A percentile compares a stretch with the other conserved stretches of the same genome.
These are phyloP conservation scores for Coelastrella sp. DNA, from an alignment of 139 green algal genomes.

Conservation along the genomic window DNA sequence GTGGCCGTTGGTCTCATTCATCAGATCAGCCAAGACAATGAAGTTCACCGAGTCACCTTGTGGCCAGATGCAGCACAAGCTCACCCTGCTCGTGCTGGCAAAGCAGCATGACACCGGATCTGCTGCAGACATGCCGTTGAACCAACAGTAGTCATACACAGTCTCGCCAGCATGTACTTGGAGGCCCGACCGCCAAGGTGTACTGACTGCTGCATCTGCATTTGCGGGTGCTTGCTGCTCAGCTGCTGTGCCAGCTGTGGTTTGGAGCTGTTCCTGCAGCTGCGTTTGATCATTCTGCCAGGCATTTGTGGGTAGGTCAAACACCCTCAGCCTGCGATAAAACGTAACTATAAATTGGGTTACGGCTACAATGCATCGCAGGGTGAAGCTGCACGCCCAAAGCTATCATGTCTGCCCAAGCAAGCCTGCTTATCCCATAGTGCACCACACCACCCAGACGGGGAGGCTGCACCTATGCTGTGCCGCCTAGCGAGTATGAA, in stretches of 20 bases:
- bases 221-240: not conserved
- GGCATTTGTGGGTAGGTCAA: conserved; percentile 74
- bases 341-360: too few relatives aligned
- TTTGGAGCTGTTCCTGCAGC: not conserved
- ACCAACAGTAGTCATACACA: conserved; percentile 91
- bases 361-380: too few relatives aligned
- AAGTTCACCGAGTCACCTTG: too few relatives aligned
- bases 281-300: conserved; percentile 31
- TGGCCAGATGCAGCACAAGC: too few relatives aligned
- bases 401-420: not conserved
- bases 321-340: conserved; percentile 83
- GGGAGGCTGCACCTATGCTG: not conserved
- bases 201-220: not conserved
- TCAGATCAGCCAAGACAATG: too few relatives aligned
- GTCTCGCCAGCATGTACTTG: conserved; percentile 77
- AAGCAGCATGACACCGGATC: conserved; percentile 86
- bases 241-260: not conserved
- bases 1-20: too few relatives aligned
- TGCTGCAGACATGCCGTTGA: conserved; percentile 66
- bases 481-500: not conserved
- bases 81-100: conserved; percentile 74
- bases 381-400: not conserved
- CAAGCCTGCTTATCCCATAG: not conserved
- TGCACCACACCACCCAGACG: too few relatives aligned
- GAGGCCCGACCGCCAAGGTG: conserved; percentile 49